Conservation (phyloP, 352 stramenopile species). For the Lagenidium sp. region DNA sequence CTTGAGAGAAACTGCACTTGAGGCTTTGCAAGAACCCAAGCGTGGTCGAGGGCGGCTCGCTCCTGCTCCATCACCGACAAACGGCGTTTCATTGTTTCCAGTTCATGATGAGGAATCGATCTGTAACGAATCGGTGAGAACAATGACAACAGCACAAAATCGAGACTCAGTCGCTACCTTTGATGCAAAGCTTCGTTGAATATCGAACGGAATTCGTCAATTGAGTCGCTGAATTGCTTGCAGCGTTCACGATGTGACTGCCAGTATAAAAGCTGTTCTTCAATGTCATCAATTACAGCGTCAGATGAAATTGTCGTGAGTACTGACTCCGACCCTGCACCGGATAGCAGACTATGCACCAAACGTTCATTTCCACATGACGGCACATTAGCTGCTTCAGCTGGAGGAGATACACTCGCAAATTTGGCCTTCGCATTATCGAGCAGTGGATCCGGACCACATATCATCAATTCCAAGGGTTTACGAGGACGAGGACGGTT, state of each 20-base stretch:
- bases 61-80: slow-evolving; percentile 12
- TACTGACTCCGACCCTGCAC: no score
- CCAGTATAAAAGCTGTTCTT: slow-evolving; percentile 12
- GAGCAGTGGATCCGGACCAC: no score
- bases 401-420: no score
- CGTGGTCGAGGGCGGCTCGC: slow-evolving; percentile 2
- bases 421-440: no score
- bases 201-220: slow-evolving; percentile 9
- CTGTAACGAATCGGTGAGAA: neutral
- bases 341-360: no score
- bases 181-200: slow-evolving; percentile 7
- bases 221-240: slow-evolving; percentile 13
- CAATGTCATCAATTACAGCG: slow-evolving; percentile 8
- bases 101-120: slow-evolving; percentile 3
- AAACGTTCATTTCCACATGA: neutral
- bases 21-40: slow-evolving; percentile 9
- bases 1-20: slow-evolving; percentile 21
- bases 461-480: slow-evolving; percentile 20
- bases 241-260: slow-evolving; percentile 4
- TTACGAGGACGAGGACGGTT: slow-evolving; percentile 26
- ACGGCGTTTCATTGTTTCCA: slow-evolving; percentile 5
- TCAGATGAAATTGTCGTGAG: neutral
- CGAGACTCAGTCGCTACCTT: no score
- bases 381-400: neutral
- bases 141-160: no score